Percentiles rank a stretch among this genome's conserved stretches.
Conservation (phyloP, 2,329 filamentous ascomycete species). For the Ophiocordyceps unilateralis region DNA sequence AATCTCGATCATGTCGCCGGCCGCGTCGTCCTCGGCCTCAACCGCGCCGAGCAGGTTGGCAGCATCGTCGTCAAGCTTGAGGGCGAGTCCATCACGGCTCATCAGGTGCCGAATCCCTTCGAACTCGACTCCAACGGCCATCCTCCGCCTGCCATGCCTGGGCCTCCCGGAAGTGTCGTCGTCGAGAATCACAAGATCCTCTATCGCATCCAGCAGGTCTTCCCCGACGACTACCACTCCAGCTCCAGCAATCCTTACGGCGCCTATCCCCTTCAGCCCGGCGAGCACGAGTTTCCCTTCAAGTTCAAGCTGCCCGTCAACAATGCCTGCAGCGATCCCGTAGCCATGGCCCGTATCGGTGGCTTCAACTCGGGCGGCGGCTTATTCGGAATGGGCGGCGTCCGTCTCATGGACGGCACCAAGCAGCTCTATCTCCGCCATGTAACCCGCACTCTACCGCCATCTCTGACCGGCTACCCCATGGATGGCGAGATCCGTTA, state of each 20-base stretch:
- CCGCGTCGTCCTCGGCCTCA: constrained; percentile 35
- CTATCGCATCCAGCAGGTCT: constrained; percentile 58
- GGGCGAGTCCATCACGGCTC: constrained; percentile 55
- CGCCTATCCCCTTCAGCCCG: constrained; percentile 45
- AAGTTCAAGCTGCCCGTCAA: constrained; percentile 64
- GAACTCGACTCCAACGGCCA: constrained; percentile 21
- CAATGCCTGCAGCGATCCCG: constrained; percentile 45
- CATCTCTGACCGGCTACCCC: constrained; percentile 73
- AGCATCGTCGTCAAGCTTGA: constrained; percentile 71
- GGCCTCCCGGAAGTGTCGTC: constrained; percentile 23
- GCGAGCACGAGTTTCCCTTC: constrained; percentile 63
- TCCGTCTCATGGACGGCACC: constrained; percentile 45
- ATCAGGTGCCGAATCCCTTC: constrained; percentile 32
- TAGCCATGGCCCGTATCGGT: constrained; percentile 34
- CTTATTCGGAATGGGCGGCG: constrained; percentile 30
- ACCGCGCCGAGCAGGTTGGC: constrained; percentile 51
- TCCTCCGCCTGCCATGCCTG: constrained; percentile 9
- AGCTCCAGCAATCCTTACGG: constrained; percentile 22
- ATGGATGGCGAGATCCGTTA: constrained; percentile 83
- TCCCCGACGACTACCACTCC: constrained; percentile 37
- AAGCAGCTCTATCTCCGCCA: constrained; percentile 49
- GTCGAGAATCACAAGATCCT: constrained; percentile 55
- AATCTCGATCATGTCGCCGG: constrained; percentile 62
- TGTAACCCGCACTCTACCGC: constrained; percentile 73
- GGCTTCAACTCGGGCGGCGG: constrained; percentile 28